Evolutionary conservation across 106 monocot genomes (phyloP), one percentile per base, ranked within the genome.

Genomic region (Apostasia shenzhenica): DNA sequence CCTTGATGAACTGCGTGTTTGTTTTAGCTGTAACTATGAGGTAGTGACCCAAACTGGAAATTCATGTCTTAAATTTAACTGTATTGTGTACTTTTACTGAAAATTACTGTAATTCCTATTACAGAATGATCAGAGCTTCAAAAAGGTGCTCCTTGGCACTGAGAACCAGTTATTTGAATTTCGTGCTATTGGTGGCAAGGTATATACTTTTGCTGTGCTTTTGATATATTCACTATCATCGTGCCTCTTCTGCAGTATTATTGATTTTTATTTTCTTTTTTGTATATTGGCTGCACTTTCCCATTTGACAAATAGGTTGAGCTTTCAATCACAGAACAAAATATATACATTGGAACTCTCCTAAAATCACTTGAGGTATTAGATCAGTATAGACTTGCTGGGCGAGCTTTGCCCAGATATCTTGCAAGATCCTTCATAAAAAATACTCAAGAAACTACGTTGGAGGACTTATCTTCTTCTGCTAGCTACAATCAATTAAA

Each of bases 101-200:
- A 70, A 43, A 37, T 10, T 26, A 56, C 1, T 69, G 47, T 68
- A 38, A 54, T 52, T 64, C n/a, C 43, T 73, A 54, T 38, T 57
- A 45, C 70, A 99, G 99, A 72, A 64, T 57, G 83, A 82, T 68
- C 71, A 85, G 71, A 81, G 47, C 69, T 78, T 85, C 59, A 81
- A 82, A 55, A 80, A 78, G 63, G 77, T 93, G 68, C 79, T 99
- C 43, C 75, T 93, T 67, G 72, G 57, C 37, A 81, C 74, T 66
- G 99, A 99, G 71, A 90, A 69, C 70, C 79, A 55, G 66, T 77
- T 99, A 57, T 87, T 99, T 73, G 92, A 87, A 75, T 87, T 99
- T 60, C 82, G 92, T 76, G 99, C 99, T 70, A 58, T 70, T 61
- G 99, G 99, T 76, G 99, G 99, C 44, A 89, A 99, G 90, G 97